phyloP scores from a whole-genome alignment of 1,284 basidiomycete species.

The Exobasidium cylindrosporum region DNA sequence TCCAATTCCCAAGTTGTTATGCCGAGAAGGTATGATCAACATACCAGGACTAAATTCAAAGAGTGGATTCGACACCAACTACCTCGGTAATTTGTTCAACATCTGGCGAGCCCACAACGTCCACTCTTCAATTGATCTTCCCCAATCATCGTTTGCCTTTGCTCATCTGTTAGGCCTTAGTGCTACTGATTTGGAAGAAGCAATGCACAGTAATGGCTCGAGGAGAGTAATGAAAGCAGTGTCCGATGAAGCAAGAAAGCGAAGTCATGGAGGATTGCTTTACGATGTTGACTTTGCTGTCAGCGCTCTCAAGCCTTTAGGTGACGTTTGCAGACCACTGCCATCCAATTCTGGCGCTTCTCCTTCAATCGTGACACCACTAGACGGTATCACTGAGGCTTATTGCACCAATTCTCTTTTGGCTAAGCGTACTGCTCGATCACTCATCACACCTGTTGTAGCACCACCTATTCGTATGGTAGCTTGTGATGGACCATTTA shows the following conservation, averaged over 20 bases:
- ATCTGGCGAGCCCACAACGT: slow-evolving; percentile 88
- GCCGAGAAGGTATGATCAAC: slow-evolving; percentile 71
- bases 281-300: slow-evolving; percentile 64
- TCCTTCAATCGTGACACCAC: slow-evolving; percentile 52
- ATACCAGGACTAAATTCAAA: slow-evolving; percentile 66
- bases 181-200: slow-evolving; percentile 65
- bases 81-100: slow-evolving; percentile 73
- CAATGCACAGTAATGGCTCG: slow-evolving; percentile 62
- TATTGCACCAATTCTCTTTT: slow-evolving; percentile 74
- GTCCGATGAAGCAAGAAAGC: slow-evolving; percentile 52
- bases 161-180: slow-evolving; percentile 68
- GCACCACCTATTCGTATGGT: slow-evolving; percentile 77
- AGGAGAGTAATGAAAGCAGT: slow-evolving; percentile 60
- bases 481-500: slow-evolving; percentile 74
- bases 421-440: slow-evolving; percentile 73
- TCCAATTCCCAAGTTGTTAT: slow-evolving; percentile 72
- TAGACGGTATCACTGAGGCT: slow-evolving; percentile 65
- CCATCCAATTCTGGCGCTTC: slow-evolving; percentile 42
- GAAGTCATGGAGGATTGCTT: slow-evolving; percentile 24
- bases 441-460: slow-evolving; percentile 76
- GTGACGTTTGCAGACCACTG: slow-evolving; percentile 52
- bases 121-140: slow-evolving; percentile 66
- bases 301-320: slow-evolving; percentile 52
- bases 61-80: slow-evolving; percentile 64
- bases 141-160: slow-evolving; percentile 68